Base-by-base conservation (phyloP, 805 yeast species). In the Schizosaccharomyces octosporus region DNA sequence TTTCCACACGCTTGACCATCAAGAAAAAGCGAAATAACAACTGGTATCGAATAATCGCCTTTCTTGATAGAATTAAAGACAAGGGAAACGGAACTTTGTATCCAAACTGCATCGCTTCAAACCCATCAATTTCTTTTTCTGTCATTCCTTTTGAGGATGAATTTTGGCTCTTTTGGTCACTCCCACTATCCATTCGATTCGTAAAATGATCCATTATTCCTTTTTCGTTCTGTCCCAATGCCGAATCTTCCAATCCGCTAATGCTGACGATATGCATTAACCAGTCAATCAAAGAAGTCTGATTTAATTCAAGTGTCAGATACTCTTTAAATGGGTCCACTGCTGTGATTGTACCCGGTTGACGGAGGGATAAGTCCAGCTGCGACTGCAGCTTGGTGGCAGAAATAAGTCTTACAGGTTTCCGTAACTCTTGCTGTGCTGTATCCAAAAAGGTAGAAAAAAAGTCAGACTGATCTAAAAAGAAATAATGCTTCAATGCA, bases 81-180 rank as follows among this genome's bases (percentile, higher is more conserved):
- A 87, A 71, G 0, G 99, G 99, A 68, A 87, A 93, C 2, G 97
- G 96, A 27, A 89, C 69, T 45, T 64, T 64, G 62, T 73, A 70
- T 55, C 73, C 74, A 29, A 75, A 66, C 63, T 72, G 73, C 42
- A 74, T 59, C 0, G 72, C 73, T 61, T 70, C 70, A 7, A 66
- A 61, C 3, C 73, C 75, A 2, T 66, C 64, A 32, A 51, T 51
- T 1, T 64, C 21, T 61, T 64, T 66, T 57, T 61, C 62, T 57
- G 36, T 13, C 59, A n/a, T 11, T 62, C 45, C 31, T 29, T 51
- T 51, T 2, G 31, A 21, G 4, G 5, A 64, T 1, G 13, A n/a
- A 9, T 13, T n/a, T 45, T n/a, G 21, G 9, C 51, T 45, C 51
- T 45, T 45, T n/a, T 45, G 51, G 21, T 45, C 51, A 45, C 51